A percentile compares a stretch with the other conserved stretches of the same genome.
These are phyloP conservation scores for Fusarium sp. DNA, from an alignment of 2,329 filamentous ascomycete species.

Conservation along the genomic window DNA sequence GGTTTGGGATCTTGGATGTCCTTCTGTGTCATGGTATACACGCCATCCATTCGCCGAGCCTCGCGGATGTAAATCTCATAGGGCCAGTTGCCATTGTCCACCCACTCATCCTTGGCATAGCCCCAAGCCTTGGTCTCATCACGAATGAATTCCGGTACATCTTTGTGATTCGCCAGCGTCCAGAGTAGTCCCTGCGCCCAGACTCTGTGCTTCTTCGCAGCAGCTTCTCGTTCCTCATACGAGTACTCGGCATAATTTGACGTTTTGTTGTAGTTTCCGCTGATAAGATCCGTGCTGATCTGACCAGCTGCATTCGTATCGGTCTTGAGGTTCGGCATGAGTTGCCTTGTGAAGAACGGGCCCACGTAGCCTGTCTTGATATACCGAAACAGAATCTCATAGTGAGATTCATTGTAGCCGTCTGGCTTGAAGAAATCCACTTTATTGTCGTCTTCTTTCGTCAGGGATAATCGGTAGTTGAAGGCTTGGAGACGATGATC, in stretches of 20 bases:
- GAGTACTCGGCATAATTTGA: conserved; percentile 33
- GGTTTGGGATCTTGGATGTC: conserved; percentile 15
- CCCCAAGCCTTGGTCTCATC: not conserved
- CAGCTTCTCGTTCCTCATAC: conserved; percentile 1
- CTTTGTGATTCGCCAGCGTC: conserved; percentile 24
- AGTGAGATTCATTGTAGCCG: conserved; percentile 20
- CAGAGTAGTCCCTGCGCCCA: conserved; percentile 28
- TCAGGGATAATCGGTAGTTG: conserved; percentile 26
- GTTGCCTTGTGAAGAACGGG: conserved; percentile 14
- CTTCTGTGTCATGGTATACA: conserved; percentile 25
- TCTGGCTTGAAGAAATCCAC: conserved; percentile 24
- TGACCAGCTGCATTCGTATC: conserved; percentile 28
- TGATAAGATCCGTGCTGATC: conserved; percentile 30
- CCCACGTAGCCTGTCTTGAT: conserved; percentile 19
- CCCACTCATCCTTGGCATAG: conserved; percentile 29
- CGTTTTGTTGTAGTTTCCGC: conserved; percentile 15
- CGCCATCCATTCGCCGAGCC: conserved; percentile 22
- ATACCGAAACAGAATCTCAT: conserved; percentile 29
- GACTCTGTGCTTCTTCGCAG: conserved; percentile 4
- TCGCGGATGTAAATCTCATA: conserved; percentile 31
- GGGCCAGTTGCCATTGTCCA: conserved; percentile 16
- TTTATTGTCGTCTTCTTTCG: conserved; percentile 9
- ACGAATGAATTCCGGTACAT: conserved; percentile 4
- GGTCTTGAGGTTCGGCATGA: conserved; percentile 34
- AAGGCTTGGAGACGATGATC: conserved; percentile 34